phyloP scores from a whole-genome alignment of 345 rosid species.

The Populus davidiana region DNA sequence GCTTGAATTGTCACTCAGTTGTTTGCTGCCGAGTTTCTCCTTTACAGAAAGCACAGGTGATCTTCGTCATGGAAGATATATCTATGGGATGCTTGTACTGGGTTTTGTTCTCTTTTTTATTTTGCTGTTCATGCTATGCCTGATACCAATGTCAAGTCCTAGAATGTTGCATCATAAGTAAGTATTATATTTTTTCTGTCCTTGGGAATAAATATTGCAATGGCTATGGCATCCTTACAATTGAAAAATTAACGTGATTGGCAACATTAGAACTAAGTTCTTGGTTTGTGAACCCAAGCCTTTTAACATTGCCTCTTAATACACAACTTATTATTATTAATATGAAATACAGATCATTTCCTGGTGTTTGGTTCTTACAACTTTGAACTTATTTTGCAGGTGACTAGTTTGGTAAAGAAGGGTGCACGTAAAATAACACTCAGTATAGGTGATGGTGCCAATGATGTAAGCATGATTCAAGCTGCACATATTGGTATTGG shows the following conservation, averaged over 20 bases:
- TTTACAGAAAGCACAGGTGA: conserved; percentile 97
- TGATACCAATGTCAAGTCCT: neutral
- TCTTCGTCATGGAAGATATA: conserved; percentile 10
- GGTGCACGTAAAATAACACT: conserved; percentile 97
- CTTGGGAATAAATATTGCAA: neutral
- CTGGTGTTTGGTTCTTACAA: neutral
- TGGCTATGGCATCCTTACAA: neutral
- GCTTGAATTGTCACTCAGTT: conserved; percentile 93
- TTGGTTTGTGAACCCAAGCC: neutral
- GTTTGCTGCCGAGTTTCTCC: conserved; percentile 99
- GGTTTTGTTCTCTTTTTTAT: neutral
- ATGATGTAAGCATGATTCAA: conserved; percentile 99
- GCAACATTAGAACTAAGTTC: neutral
- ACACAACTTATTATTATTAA: neutral
- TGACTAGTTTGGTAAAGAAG: conserved; percentile 90
- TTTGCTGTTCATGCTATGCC: neutral
- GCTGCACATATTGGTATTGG: conserved; percentile 99
- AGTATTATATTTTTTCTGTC: neutral
- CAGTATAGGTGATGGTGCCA: conserved; percentile 99
- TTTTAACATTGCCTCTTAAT: neutral
- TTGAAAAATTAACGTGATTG: neutral
- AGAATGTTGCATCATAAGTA: neutral
- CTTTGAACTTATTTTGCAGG: conserved; percentile 42
- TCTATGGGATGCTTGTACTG: conserved; percentile 9
- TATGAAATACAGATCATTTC: neutral